Conservation (phyloP, 2,329 filamentous ascomycete species). For the Scortechinia acanthostroma region DNA sequence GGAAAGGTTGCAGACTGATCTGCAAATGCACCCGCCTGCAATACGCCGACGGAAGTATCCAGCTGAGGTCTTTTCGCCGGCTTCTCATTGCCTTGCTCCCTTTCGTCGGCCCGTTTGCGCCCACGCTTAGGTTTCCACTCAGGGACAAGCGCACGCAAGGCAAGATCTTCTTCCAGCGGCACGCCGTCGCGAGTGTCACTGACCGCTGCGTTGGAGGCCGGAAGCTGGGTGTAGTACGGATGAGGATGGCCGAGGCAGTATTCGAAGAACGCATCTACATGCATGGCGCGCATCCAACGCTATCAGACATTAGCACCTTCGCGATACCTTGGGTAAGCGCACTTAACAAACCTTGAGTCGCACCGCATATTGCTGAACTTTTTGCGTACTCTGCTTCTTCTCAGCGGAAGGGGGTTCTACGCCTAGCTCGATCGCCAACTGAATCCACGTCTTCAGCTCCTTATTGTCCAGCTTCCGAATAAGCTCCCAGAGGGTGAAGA, state of each 20-base stretch:
- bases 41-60: not conserved
- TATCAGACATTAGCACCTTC: constrained; percentile 17
- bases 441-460: constrained; percentile 88
- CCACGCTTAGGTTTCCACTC: constrained; percentile 26
- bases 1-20: not conserved
- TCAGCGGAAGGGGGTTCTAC: constrained; percentile 54
- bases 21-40: not conserved
- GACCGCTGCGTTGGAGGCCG: constrained; percentile 54
- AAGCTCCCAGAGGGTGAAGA: constrained; percentile 69
- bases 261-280: constrained; percentile 89
- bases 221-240: constrained; percentile 73
- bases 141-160: constrained; percentile 74
- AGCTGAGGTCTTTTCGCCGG: not conserved
- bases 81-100: not conserved
- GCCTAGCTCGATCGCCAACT: constrained; percentile 78
- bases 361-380: constrained; percentile 90
- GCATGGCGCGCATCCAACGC: constrained; percentile 97
- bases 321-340: not conserved
- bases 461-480: constrained; percentile 73
- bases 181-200: constrained; percentile 73
- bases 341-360: constrained; percentile 67
- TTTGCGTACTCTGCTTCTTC: constrained; percentile 84
- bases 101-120: not conserved
- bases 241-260: constrained; percentile 75
- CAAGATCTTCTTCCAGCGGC: constrained; percentile 79